Percentiles rank a stretch among this genome's conserved stretches.
Conservation (phyloP, 2,329 filamentous ascomycete genomes). For the Hortaea sp. region DNA sequence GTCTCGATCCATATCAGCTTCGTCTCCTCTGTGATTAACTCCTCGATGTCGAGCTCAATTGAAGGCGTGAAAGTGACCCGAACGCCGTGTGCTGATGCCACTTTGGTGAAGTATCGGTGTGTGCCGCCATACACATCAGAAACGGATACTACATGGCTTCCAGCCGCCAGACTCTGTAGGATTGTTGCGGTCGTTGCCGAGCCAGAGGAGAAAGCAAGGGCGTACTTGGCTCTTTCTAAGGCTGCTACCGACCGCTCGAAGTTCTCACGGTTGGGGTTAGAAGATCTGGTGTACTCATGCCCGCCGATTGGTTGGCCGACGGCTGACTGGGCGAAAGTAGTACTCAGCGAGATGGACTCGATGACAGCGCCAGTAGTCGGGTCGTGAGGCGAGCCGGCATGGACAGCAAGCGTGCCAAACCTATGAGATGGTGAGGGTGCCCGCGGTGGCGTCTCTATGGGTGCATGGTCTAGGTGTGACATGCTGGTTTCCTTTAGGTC, state of each 20-base stretch:
- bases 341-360: constrained; percentile 88
- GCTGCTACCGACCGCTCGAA: constrained; percentile 88
- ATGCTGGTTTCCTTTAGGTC: constrained; percentile 7
- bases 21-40: constrained; percentile 78
- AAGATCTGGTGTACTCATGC: constrained; percentile 88
- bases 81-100: constrained; percentile 87
- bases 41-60: constrained; percentile 78
- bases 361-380: constrained; percentile 90
- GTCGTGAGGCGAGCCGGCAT: constrained; percentile 86
- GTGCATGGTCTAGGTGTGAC: constrained; percentile 17
- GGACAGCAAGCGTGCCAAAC: constrained; percentile 90
- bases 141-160: constrained; percentile 90
- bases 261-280: constrained; percentile 91
- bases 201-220: constrained; percentile 87
- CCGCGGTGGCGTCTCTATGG: constrained; percentile 63
- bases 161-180: constrained; percentile 80
- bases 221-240: constrained; percentile 84
- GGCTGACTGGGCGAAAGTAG: constrained; percentile 84
- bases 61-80: constrained; percentile 87
- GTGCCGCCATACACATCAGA: constrained; percentile 97
- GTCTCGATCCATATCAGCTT: constrained; percentile 96
- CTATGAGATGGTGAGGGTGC: constrained; percentile 63
- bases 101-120: constrained; percentile 97
- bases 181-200: constrained; percentile 89
- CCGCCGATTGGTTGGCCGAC: constrained; percentile 79